Evolutionary conservation across 352 stramenopile species (phyloP).

Genomic region (Pythium rishiriense): DNA sequence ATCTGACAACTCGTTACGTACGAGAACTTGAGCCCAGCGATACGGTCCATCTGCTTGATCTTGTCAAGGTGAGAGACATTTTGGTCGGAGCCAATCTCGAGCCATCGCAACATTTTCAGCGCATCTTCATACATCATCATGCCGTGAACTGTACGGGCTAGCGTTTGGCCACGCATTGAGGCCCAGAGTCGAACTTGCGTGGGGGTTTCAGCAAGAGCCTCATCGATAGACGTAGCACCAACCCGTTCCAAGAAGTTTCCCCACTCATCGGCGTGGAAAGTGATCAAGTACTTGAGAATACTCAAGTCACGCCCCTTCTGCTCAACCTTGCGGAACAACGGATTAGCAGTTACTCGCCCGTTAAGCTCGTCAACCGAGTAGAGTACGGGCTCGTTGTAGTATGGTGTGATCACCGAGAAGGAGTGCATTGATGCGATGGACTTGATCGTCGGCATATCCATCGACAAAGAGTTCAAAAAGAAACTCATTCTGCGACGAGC

Average conservation of each 20-base stretch:
- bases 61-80: slow-evolving; percentile 86
- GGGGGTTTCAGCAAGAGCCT: slow-evolving; percentile 77
- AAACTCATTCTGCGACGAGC: slow-evolving; percentile 89
- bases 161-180: slow-evolving; percentile 84
- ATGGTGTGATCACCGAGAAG: slow-evolving; percentile 87
- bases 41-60: slow-evolving; percentile 89
- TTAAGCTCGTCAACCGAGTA: slow-evolving; percentile 87
- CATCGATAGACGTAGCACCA: slow-evolving; percentile 69
- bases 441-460: slow-evolving; percentile 84
- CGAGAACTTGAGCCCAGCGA: slow-evolving; percentile 85
- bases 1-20: slow-evolving; percentile 91
- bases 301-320: slow-evolving; percentile 82
- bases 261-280: slow-evolving; percentile 88
- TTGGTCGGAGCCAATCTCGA: slow-evolving; percentile 86
- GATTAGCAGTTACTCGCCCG: slow-evolving; percentile 78
- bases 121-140: slow-evolving; percentile 92
- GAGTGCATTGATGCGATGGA: slow-evolving; percentile 87
- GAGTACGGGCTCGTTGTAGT: slow-evolving; percentile 89
- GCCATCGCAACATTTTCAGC: slow-evolving; percentile 87
- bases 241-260: slow-evolving; percentile 87
- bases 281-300: slow-evolving; percentile 89
- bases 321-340: slow-evolving; percentile 85
- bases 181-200: slow-evolving; percentile 87
- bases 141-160: slow-evolving; percentile 83
- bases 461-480: slow-evolving; percentile 87